A percentile compares a stretch with the other conserved stretches of the same genome.
Evolutionary conservation across 192 early-diverging fungal species (phyloP).

Genomic region (Linderina pennispora): DNA sequence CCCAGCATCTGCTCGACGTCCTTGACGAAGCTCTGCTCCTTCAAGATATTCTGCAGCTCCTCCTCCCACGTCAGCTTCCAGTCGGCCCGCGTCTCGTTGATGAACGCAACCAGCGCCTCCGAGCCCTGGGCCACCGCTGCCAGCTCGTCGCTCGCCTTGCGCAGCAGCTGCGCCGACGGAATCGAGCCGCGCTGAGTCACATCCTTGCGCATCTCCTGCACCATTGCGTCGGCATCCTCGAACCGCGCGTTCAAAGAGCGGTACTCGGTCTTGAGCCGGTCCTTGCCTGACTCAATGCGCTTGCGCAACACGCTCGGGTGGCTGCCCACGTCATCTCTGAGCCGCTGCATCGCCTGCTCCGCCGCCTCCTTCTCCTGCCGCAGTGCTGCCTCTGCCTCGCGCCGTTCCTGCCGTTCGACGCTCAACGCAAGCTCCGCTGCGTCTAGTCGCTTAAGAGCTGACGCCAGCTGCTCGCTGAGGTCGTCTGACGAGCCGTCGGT

Average conservation of each 20-base stretch:
- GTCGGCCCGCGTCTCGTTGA: conserved; percentile 56
- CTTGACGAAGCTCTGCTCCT: conserved; percentile 75
- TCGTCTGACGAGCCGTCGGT: background rate
- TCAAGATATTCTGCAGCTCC: conserved; percentile 73
- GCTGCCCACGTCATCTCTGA: conserved; percentile 30
- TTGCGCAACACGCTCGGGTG: conserved; percentile 33
- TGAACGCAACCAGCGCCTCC: conserved; percentile 49
- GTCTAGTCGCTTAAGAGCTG: background rate
- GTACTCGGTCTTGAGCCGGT: conserved; percentile 39
- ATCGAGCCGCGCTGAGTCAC: conserved; percentile 60
- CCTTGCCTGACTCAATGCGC: conserved; percentile 56
- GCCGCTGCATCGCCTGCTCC: conserved; percentile 30
- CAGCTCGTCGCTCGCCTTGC: conserved; percentile 50
- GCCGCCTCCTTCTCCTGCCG: conserved; percentile 2
- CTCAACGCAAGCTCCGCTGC: conserved; percentile 13
- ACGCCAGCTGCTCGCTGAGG: background rate
- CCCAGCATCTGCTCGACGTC: conserved; percentile 67
- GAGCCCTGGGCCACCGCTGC: conserved; percentile 48
- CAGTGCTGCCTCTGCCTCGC: conserved; percentile 1
- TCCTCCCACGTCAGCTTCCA: conserved; percentile 85
- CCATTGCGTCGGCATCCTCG: conserved; percentile 60
- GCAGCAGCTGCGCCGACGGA: conserved; percentile 51
- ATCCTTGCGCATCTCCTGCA: conserved; percentile 70
- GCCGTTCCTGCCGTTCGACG: conserved; percentile 23
- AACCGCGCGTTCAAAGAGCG: conserved; percentile 48